Conservation (phyloP, 805 yeast genomes). For the Yarrowia sp. region DNA sequence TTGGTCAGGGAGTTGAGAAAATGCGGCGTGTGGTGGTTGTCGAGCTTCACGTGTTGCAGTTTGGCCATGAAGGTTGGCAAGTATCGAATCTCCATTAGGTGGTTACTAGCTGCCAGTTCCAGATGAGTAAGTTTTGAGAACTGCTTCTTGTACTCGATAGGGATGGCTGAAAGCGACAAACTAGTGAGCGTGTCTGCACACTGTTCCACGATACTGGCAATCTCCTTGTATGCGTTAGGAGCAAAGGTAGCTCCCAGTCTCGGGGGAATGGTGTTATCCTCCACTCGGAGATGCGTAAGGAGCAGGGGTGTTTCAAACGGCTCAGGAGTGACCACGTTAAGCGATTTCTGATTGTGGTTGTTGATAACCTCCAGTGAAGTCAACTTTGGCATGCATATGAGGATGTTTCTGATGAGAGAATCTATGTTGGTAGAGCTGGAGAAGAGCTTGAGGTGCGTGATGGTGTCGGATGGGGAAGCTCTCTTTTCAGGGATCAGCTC, state of each 20-base stretch:
- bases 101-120: conserved; percentile 1
- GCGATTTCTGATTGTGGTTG: neutral
- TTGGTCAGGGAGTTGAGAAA: conserved; percentile 19
- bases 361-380: conserved; percentile 1
- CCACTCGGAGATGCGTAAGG: neutral
- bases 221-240: neutral
- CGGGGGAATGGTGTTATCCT: neutral
- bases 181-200: neutral
- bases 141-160: neutral
- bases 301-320: neutral
- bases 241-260: neutral
- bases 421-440: neutral
- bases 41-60: conserved; percentile 3
- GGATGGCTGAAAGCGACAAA: neutral
- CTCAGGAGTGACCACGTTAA: neutral
- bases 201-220: neutral
- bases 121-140: neutral
- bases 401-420: neutral
- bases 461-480: neutral
- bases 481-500: neutral
- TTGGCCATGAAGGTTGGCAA: neutral
- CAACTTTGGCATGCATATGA: conserved; percentile 7
- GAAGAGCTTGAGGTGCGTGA: neutral
- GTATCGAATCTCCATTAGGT: neutral
- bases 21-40: conserved; percentile 23